Evolutionary conservation across 805 yeast genomes (phyloP).

Genomic region (Candida cerambycidarum): DNA sequence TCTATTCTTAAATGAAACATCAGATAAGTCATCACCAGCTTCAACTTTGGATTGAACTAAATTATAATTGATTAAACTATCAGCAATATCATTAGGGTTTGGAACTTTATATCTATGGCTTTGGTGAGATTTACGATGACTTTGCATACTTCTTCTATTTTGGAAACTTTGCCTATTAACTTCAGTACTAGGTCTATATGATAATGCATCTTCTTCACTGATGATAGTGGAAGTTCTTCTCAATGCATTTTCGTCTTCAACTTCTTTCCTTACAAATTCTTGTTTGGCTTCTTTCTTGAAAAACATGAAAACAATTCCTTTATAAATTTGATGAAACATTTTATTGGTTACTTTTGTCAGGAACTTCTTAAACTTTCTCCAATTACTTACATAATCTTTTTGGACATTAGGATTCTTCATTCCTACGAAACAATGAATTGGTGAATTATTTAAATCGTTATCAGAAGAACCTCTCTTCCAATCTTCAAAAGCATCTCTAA

Average conservation of each 20-base stretch:
- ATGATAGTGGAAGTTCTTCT: constrained; percentile 38
- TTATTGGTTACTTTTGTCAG: constrained; percentile 33
- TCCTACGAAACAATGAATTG: constrained; percentile 56
- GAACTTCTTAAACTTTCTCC: constrained; percentile 70
- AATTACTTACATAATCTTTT: constrained; percentile 51
- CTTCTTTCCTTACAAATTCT: constrained; percentile 26
- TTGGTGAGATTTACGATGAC: constrained; percentile 14
- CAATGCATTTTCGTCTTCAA: constrained; percentile 26
- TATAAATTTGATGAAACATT: constrained; percentile 21
- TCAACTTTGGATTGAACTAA: constrained; percentile 17
- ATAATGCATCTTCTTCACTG: constrained; percentile 18
- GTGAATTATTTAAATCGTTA: constrained; percentile 64
- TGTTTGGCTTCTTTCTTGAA: constrained; percentile 25
- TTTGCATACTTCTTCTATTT: constrained; percentile 5
- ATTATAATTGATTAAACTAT: constrained; percentile 25
- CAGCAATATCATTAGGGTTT: constrained; percentile 11
- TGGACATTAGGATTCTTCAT: constrained; percentile 58
- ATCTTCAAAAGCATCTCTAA: constrained; percentile 79
- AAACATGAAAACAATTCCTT: constrained; percentile 23
- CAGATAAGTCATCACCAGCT: constrained; percentile 31
- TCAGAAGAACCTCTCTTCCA: constrained; percentile 64
- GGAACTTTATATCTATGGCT: constrained; percentile 5
- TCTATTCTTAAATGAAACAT: constrained; percentile 44
- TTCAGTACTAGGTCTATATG: constrained; percentile 5
- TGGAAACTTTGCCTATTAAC: constrained; percentile 4